Conservation (phyloP, 2,329 filamentous ascomycete species). For the Raffaelea ambrosiae region DNA sequence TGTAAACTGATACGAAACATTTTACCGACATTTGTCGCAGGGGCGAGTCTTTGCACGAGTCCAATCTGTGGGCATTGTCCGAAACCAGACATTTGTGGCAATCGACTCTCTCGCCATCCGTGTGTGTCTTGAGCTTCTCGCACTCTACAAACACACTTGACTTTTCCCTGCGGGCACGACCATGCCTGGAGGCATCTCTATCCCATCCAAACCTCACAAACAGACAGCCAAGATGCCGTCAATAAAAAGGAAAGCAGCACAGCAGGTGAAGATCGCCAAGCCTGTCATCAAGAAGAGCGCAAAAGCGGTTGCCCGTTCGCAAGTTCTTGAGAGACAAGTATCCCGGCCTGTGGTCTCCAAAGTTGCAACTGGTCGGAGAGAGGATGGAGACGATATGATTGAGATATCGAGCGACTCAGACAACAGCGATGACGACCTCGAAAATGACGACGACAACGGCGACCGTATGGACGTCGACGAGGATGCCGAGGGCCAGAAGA, state of each 20-base stretch:
- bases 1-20: background rate
- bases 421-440: slow-evolving; percentile 1
- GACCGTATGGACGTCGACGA: slow-evolving; percentile 16
- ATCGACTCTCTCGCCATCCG: no score
- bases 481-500: slow-evolving; percentile 1
- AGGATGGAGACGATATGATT: slow-evolving; percentile 30
- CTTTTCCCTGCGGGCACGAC: no score
- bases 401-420: slow-evolving; percentile 50
- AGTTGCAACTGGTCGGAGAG: slow-evolving; percentile 16
- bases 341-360: slow-evolving; percentile 32
- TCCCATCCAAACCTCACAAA: background rate
- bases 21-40: no score
- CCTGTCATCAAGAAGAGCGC: slow-evolving; percentile 46
- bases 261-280: slow-evolving; percentile 44
- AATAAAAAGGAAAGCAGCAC: slow-evolving; percentile 48
- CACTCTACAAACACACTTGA: no score
- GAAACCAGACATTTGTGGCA: no score
- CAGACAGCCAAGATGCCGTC: slow-evolving; percentile 35
- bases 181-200: background rate
- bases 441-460: background rate
- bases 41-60: no score
- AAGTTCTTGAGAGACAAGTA: slow-evolving; percentile 50
- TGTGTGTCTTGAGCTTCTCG: no score
- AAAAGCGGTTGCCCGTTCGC: slow-evolving; percentile 38
- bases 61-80: no score